Base-by-base conservation (phyloP, 257 asterid species). In the Echites panduratus region DNA sequence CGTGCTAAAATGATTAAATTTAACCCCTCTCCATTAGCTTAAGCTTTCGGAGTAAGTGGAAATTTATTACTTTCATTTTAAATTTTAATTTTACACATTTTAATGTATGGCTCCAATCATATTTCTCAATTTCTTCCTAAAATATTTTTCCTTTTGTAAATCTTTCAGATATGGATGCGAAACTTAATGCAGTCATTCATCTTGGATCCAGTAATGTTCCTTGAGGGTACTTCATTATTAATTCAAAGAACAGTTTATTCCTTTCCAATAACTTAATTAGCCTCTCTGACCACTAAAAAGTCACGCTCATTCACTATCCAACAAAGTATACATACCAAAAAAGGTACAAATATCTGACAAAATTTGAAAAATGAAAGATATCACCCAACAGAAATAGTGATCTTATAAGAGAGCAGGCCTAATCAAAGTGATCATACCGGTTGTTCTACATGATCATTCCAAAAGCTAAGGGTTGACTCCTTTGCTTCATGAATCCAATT, bases 361-460 rank as follows among this genome's bases (percentile, higher is more conserved):
- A 53, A 8, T 20, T 53, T 9, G 27, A 64, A 17, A 64, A 64
- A 24, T 6, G 8, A 40, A 22, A 29, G 38, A 38, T 10, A 38
- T 38, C 26, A 17, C 12, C 57, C 22, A 53, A 20, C 20, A 0
- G 24, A 8, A 40, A 38, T 41, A 19, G 3, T 32, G 2, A 7
- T 7, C 3, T 5, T 32, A 14, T 29, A 5, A 58, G 2, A 48
- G 38, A 71, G 56, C 35, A 71, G 58, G 26, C 11, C 48, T 47
- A 35, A 12, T 9, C 61, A 59, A n/a, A 68, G 64, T 68, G 35
- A 77, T 71, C 93, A 80, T 86, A 92, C 99, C 59, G 99, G 99
- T 85, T 95, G 91, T 87, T 95, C 99, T 66, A 95, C 99, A 70
- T 95, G 99, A 84, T 87, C 97, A 72, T 86, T 90, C 97, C 98